These are phyloP conservation scores for Venturia oleaginea DNA, from an alignment of 2,329 filamentous ascomycete genomes.

Conservation along the genomic window DNA sequence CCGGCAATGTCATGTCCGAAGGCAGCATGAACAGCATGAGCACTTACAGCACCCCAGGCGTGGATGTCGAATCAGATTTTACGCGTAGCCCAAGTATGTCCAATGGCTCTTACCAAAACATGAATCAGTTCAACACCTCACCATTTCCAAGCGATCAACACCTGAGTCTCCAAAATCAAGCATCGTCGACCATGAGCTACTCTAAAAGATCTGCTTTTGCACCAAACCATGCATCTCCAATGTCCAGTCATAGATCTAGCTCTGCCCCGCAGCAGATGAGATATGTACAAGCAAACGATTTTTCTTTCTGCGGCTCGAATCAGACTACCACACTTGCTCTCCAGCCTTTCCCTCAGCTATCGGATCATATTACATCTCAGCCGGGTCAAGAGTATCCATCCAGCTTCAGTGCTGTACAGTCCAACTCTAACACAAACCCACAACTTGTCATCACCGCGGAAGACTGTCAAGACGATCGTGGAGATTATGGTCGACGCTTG, in stretches of 20 bases:
- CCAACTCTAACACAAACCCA: conserved; percentile 20
- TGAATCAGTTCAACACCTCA: not conserved
- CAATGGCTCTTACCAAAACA: not conserved
- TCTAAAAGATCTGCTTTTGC: not conserved
- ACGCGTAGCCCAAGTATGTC: not conserved
- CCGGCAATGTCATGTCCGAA: conserved; percentile 23
- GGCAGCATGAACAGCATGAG: conserved; percentile 3
- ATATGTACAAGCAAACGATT: not conserved
- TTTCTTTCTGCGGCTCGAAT: not conserved
- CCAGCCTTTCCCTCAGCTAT: not conserved
- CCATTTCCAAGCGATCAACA: not conserved
- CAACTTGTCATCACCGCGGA: conserved; percentile 11
- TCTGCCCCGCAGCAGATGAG: not conserved
- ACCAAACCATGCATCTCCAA: not conserved
- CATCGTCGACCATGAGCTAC: not conserved
- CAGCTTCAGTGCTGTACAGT: conserved; percentile 23
- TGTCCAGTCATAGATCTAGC: not conserved
- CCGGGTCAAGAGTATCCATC: not conserved
- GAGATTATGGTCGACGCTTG: not conserved
- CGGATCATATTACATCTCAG: not conserved
- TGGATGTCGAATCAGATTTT: not conserved
- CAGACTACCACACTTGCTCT: not conserved
- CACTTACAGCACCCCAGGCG: conserved; percentile 5
- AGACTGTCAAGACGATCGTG: conserved; percentile 4
- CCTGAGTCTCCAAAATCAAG: not conserved